Base-by-base conservation (phyloP, 257 asterid species). In the Primulina tabacum region DNA sequence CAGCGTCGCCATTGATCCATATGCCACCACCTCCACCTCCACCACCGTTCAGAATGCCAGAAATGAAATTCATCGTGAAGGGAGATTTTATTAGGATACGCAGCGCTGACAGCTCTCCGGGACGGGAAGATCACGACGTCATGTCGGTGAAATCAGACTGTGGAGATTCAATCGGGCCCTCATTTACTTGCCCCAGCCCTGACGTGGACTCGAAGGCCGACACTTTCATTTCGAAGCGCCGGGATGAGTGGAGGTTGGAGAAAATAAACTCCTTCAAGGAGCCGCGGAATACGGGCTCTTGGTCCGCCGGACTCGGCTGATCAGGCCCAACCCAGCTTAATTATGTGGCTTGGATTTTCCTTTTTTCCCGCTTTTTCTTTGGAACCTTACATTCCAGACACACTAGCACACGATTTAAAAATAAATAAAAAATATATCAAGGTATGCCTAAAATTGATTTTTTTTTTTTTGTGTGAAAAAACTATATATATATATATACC, bases 141-240 rank as follows among this genome's bases (percentile, higher is more conserved):
- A 67, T 69, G 79, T 76, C 95, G 0, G 80, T 77, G 2, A 88
- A 81, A 76, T 86, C 95, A 60, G 88, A 87, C 58, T 80, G 76
- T 17, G 86, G 79, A 61, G 95, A 88, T 64, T 67, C 79, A 59
- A 67, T 71, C 11, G 90, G 90, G 74, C 85, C 89, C 43, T 76
- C 94, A n/a, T 66, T 84, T 34, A 58, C 63, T n/a, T 92, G 97
- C 30, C 95, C 97, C 20, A 92, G 97, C 84, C 98, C 98, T 37
- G 97, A 92, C 67, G 98, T 92, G 7, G 88, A 92, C 70, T 52
- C 65, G 16, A 85, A 90, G 77, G 98, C 97, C 6, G 97, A 84
- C 72, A 73, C 62, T 57, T 90, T 90, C 82, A 92, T 92, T 34
- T 95, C 97, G 0, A 78, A 92, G 79, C 92, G 79, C 57, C 79